Evolutionary conservation across 805 yeast genomes (phyloP), one percentile per base, ranked within the genome.

Genomic region (Yamadazyma tumulicola): DNA sequence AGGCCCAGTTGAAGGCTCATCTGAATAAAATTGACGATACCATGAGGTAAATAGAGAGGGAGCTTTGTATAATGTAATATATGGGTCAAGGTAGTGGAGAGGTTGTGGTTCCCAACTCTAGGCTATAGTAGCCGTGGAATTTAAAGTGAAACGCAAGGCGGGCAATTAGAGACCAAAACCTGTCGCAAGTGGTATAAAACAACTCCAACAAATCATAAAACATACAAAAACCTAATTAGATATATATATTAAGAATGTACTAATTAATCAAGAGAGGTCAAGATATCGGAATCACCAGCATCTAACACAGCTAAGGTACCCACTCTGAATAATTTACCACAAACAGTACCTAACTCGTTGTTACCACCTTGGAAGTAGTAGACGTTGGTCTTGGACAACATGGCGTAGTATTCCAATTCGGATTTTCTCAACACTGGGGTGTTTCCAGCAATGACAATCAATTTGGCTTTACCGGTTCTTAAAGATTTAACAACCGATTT

Each of bases 351-450:
- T 67, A 91, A 86, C 79, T 91, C 97, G 77, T 91, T 91, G 96
- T 91, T 91, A 74, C 96, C 95, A 80, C 97, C 97, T 75, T 83
- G 93, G 95, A 89, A 93, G 89, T 89, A 94, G 93, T 91, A 89
- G 54, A 81, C 83, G 65, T 79, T 79, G 69, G 96, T 85, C 86
- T 89, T 91, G 70, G 97, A 85, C 72, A 93, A 84, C 98, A 93
- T 91, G 66, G 97, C 97, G 87, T 93, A 93, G 84, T 93, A 93
- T 81, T 93, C 98, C 72, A 93, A 82, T 83, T 93, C 99, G 58
- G 97, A 87, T 80, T 93, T 91, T 84, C 97, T 91, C 74, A 93
- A 85, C 63, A 91, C 95, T 77, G 98, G 98, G 65, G 97, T 93
- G 93, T 93, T 93, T 69, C 94, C 93, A 63, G 99, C 96, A 64